A percentile compares a stretch with the other conserved stretches of the same genome.
These are phyloP conservation scores for Oryza glaberrima DNA, from an alignment of 176 grass and related monocot species.

Conservation along the genomic window DNA sequence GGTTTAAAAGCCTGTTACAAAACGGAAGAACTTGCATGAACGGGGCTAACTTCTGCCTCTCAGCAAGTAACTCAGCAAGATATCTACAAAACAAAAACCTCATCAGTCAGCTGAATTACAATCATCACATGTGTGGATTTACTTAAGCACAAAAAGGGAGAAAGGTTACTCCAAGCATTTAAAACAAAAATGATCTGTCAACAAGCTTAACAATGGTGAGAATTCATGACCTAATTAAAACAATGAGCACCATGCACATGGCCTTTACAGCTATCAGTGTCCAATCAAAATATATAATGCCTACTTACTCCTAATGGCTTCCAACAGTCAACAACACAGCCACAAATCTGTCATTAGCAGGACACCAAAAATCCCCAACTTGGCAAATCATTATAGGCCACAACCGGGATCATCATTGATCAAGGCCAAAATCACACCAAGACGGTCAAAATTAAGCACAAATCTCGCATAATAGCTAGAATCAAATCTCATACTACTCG, in stretches of 20 bases:
- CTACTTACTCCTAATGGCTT: constrained; percentile 18
- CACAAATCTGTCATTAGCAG: constrained; percentile 29
- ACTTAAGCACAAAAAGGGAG: background rate
- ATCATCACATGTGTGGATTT: background rate
- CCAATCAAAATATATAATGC: constrained; percentile 17
- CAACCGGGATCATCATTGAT: constrained; percentile 21
- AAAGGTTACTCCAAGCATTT: background rate
- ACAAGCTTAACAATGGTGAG: background rate
- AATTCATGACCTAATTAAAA: constrained; percentile 21
- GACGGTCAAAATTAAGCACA: constrained; percentile 41
- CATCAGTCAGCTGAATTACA: constrained; percentile 26
- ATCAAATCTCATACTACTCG: constrained; percentile 1
- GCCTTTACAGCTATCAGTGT: background rate
- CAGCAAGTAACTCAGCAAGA: constrained; percentile 80
- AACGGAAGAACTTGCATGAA: constrained; percentile 96
- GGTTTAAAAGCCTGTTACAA: constrained; percentile 88
- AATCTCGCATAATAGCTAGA: constrained; percentile 20
- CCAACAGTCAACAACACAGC: constrained; percentile 4
- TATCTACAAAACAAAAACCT: constrained; percentile 52
- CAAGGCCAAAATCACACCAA: constrained; percentile 7
- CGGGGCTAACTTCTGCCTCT: constrained; percentile 90
- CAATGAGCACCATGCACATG: background rate
- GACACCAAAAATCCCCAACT: constrained; percentile 4
- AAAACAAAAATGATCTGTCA: constrained; percentile 10
- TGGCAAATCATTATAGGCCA: constrained; percentile 10